phyloP scores from a whole-genome alignment of 352 stramenopile species.

The Globisporangium mamillatum region DNA sequence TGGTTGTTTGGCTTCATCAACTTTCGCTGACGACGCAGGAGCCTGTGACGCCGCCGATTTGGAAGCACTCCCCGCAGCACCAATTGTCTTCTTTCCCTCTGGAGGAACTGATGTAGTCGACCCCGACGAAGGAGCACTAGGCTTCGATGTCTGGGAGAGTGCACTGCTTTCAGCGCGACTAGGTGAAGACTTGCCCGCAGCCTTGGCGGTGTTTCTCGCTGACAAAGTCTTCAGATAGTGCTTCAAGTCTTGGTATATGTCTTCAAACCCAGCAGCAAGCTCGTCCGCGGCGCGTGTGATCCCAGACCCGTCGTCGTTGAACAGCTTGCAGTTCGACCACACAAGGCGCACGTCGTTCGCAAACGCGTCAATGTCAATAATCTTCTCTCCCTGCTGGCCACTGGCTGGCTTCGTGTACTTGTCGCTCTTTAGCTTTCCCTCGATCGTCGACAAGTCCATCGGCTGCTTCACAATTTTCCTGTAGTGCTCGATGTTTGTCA shows the following conservation, averaged over 20 bases:
- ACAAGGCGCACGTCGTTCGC: slow-evolving; percentile 77
- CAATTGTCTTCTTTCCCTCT: slow-evolving; percentile 2
- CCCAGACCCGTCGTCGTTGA: slow-evolving; percentile 81
- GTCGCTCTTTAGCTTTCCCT: slow-evolving; percentile 54
- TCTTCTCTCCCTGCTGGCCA: slow-evolving; percentile 28
- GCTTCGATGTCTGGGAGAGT: not conserved
- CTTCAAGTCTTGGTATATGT: slow-evolving; percentile 47
- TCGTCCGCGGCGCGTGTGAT: slow-evolving; percentile 73
- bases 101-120: not conserved
- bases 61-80: not conserved
- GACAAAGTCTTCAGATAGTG: slow-evolving; percentile 21
- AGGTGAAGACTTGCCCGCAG: not conserved
- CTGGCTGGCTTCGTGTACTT: slow-evolving; percentile 42
- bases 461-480: slow-evolving; percentile 72
- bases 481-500: slow-evolving; percentile 79
- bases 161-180: not conserved
- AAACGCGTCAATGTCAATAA: slow-evolving; percentile 50
- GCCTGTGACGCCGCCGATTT: not conserved
- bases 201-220: slow-evolving; percentile 2
- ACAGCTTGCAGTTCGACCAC: slow-evolving; percentile 83
- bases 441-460: slow-evolving; percentile 79
- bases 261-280: slow-evolving; percentile 62
- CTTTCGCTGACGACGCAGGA: not conserved
- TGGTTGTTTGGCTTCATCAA: not conserved
- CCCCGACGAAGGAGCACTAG: not conserved